Percentiles rank a stretch among this genome's conserved stretches.
Conservation (phyloP, 129 eudicot genomes). For the Flaveria trinervia region DNA sequence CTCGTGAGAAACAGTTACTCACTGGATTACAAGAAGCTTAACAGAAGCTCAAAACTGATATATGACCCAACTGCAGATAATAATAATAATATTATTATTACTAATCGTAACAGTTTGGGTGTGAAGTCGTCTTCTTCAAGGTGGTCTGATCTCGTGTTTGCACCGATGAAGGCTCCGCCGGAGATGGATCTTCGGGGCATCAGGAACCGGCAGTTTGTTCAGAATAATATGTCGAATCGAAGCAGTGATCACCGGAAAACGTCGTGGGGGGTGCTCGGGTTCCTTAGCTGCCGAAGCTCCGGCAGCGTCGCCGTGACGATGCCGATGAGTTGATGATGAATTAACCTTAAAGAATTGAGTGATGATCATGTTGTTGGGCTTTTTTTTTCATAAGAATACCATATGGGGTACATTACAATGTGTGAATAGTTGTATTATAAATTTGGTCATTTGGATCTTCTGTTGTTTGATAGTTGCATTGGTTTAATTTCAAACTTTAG, state of each 20-base stretch:
- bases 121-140: slow-evolving; percentile 46
- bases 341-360: slow-evolving; percentile 28
- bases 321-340: slow-evolving; percentile 43
- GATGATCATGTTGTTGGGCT: slow-evolving; percentile 17
- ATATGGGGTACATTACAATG: slow-evolving; percentile 31
- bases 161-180: slow-evolving; percentile 48
- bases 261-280: slow-evolving; percentile 63
- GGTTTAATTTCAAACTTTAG: neutral
- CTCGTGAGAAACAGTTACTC: slow-evolving; percentile 53
- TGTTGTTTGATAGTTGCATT: slow-evolving; percentile 32
- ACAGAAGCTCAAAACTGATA: slow-evolving; percentile 37
- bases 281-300: slow-evolving; percentile 64
- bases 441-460: neutral
- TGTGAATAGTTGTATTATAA: slow-evolving; percentile 19
- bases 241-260: slow-evolving; percentile 34
- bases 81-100: neutral
- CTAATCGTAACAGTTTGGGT: slow-evolving; percentile 33
- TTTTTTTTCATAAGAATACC: slow-evolving; percentile 28
- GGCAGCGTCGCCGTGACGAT: slow-evolving; percentile 55
- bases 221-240: slow-evolving; percentile 27
- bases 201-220: slow-evolving; percentile 57
- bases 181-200: slow-evolving; percentile 71
- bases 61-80: slow-evolving; percentile 33
- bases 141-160: slow-evolving; percentile 55
- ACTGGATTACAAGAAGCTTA: slow-evolving; percentile 44